These are phyloP conservation scores for Brassica hybrid DNA, from an alignment of 441 rosid genomes.

Conservation along the genomic window DNA sequence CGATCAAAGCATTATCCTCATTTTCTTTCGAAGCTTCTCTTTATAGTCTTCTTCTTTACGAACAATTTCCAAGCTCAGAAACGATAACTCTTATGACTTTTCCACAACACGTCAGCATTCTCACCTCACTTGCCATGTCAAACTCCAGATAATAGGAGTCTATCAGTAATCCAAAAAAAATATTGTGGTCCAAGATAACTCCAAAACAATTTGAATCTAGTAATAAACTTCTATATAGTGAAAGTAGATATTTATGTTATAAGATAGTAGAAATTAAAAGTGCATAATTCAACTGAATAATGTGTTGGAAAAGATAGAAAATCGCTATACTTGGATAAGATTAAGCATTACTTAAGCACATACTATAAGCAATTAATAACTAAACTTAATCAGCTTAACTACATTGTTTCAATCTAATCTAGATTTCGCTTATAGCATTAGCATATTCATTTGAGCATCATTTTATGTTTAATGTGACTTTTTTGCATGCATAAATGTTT, in stretches of 20 bases:
- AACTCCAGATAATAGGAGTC: too few relatives aligned
- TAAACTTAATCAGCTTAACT: neutral
- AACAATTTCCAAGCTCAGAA: too few relatives aligned
- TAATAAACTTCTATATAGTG: neutral
- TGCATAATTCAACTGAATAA: slow-evolving; percentile 5
- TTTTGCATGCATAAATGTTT: neutral
- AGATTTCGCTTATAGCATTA: too few relatives aligned
- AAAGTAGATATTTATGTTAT: slow-evolving; percentile 18
- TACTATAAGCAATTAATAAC: slow-evolving; percentile 9
- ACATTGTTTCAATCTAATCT: neutral
- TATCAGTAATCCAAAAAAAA: neutral
- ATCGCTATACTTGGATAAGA: slow-evolving; percentile 17
- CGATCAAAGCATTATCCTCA: too few relatives aligned
- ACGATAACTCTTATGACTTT: too few relatives aligned
- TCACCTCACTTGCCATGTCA: too few relatives aligned
- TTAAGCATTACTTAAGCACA: neutral
- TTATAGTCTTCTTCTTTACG: too few relatives aligned
- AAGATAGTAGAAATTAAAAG: neutral
- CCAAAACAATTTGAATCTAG: neutral
- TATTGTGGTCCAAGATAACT: neutral
- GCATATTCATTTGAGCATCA: neutral
- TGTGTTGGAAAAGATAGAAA: neutral
- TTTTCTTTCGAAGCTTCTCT: too few relatives aligned
- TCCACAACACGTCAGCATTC: too few relatives aligned
- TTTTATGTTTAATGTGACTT: neutral